These are phyloP conservation scores for Gossypium bickii DNA, from an alignment of 345 rosid genomes.

Conservation along the genomic window DNA sequence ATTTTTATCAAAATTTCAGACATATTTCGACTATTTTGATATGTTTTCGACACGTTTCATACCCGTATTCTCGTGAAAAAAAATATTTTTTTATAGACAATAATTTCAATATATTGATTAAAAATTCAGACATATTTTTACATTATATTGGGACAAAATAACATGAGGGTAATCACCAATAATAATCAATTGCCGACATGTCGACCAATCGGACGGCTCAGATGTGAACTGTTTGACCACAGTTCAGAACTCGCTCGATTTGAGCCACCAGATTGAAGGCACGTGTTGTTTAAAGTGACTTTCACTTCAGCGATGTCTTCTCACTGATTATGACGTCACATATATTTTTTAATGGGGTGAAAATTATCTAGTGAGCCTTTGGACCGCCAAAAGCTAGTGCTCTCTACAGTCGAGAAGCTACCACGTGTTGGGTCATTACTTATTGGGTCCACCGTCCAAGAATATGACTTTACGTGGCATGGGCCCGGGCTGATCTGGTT, in stretches of 20 bases:
- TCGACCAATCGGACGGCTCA: slow-evolving; percentile 15
- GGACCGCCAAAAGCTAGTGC: background rate
- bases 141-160: no score
- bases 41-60: no score
- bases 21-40: no score
- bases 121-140: no score
- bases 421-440: slow-evolving; percentile 18
- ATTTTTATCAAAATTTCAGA: no score
- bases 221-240: background rate
- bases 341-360: background rate
- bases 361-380: background rate
- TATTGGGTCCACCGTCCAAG: background rate
- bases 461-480: background rate
- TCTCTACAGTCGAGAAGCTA: slow-evolving; percentile 15
- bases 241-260: slow-evolving; percentile 7
- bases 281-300: slow-evolving; percentile 21
- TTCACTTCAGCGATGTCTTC: background rate
- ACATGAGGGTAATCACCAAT: background rate
- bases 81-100: no score
- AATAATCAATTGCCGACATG: background rate
- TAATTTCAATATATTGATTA: no score
- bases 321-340: background rate
- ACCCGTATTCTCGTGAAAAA: no score
- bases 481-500: slow-evolving; percentile 15
- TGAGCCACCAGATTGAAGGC: slow-evolving; percentile 17